Conservation (phyloP, 805 yeast species). For the Sporopachydermia quercuum region DNA sequence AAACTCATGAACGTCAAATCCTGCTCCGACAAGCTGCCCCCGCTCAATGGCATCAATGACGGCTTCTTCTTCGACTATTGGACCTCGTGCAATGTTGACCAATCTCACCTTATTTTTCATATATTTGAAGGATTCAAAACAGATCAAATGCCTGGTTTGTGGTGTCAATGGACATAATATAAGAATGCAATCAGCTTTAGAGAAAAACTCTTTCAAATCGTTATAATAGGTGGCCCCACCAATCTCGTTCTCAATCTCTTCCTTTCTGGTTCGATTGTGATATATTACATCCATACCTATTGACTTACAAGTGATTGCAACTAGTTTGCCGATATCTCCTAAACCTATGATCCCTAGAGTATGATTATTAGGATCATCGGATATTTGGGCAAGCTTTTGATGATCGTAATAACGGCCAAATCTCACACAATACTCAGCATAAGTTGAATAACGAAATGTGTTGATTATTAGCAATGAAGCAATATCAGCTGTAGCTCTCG, state of each 20-base stretch:
- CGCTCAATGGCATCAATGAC: conserved; percentile 24
- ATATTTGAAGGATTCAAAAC: conserved; percentile 17
- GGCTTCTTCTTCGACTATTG: conserved; percentile 25
- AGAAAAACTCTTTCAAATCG: conserved; percentile 15
- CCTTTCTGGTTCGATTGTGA: conserved; percentile 19
- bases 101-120: conserved; percentile 17
- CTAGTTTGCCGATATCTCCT: conserved; percentile 27
- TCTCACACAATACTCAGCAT: conserved; percentile 24
- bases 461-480: conserved; percentile 20
- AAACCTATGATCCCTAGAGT: conserved; percentile 27
- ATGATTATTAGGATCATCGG: conserved; percentile 25
- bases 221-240: conserved; percentile 17
- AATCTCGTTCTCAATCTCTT: conserved; percentile 16
- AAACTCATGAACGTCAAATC: conserved; percentile 28
- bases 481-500: conserved; percentile 27
- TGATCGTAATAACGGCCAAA: conserved; percentile 20
- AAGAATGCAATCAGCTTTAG: conserved; percentile 19
- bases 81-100: conserved; percentile 27
- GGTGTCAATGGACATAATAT: conserved; percentile 25
- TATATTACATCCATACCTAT: conserved; percentile 26
- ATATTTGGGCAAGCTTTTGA: conserved; percentile 18
- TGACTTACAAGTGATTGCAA: conserved; percentile 23
- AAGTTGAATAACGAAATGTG: conserved; percentile 22
- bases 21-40: conserved; percentile 28
- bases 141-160: conserved; percentile 24